Percentiles rank a stretch among this genome's conserved stretches.
Conservation (phyloP, 352 stramenopile species). For the Blastocystis sp. region DNA sequence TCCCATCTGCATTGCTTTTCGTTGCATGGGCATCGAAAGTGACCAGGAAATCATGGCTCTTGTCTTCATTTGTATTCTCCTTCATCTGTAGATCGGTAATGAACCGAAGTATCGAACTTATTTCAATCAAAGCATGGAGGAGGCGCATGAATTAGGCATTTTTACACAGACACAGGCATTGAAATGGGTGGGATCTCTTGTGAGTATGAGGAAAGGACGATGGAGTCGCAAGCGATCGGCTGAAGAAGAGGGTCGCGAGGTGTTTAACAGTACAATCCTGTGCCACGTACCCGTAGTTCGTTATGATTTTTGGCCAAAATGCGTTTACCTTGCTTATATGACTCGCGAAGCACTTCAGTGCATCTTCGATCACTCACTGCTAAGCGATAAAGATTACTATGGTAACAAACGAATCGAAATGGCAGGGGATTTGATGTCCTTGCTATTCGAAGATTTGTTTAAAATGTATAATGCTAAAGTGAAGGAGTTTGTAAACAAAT, state of each 20-base stretch:
- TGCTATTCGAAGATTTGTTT: conserved; percentile 98
- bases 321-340: conserved; percentile 95
- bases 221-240: conserved; percentile 62
- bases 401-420: conserved; percentile 99
- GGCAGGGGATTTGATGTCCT: conserved; percentile 88
- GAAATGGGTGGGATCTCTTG: conserved; percentile 49
- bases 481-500: conserved; percentile 92
- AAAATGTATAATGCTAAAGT: conserved; percentile 97
- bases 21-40: conserved; percentile 93
- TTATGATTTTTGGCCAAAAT: conserved; percentile 94
- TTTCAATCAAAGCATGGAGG: conserved; percentile 88
- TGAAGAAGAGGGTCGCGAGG: conserved; percentile 87
- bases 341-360: conserved; percentile 80
- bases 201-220: conserved; percentile 55
- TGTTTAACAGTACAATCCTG: conserved; percentile 94
- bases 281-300: conserved; percentile 94
- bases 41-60: conserved; percentile 96
- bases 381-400: conserved; percentile 99
- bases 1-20: conserved; percentile 70
- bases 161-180: conserved; percentile 79
- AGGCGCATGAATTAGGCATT: conserved; percentile 86
- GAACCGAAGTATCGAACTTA: conserved; percentile 87
- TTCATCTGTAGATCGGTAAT: conserved; percentile 71
- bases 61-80: conserved; percentile 66
- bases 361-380: conserved; percentile 69